A percentile compares a stretch with the other conserved stretches of the same genome.
phyloP scores from a whole-genome alignment of 441 rosid species.

The Eutrema salsugineum region DNA sequence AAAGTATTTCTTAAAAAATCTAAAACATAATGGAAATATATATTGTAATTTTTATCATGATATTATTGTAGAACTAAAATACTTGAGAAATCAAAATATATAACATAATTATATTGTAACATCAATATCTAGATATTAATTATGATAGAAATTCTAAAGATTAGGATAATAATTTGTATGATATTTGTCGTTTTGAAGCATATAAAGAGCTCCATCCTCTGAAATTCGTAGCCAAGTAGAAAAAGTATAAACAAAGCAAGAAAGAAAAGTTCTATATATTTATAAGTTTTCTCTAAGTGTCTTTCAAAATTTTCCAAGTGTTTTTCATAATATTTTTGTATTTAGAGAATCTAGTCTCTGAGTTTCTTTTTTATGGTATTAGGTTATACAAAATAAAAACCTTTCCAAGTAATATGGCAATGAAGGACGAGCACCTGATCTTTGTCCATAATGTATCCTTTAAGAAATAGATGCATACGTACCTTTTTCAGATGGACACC shows the following conservation, averaged over 20 bases:
- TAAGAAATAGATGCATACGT: background rate
- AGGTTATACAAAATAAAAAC: no score
- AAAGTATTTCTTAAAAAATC: background rate
- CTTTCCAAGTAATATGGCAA: no score
- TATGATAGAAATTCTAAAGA: background rate
- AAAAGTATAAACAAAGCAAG: background rate
- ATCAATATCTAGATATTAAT: background rate
- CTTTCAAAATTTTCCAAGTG: background rate
- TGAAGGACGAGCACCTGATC: background rate
- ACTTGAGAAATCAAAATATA: background rate
- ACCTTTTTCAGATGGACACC: constrained; percentile 72
- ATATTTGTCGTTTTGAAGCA: no score
- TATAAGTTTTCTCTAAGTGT: no score
- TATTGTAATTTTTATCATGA: background rate
- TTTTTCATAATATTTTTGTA: background rate
- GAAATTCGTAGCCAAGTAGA: background rate
- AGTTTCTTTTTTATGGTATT: background rate
- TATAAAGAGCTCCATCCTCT: background rate
- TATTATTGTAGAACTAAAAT: background rate
- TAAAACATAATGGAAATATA: background rate
- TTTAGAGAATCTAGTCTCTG: background rate
- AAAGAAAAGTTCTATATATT: background rate
- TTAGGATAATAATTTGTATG: background rate
- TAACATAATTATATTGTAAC: background rate
- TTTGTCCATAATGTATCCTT: background rate